phyloP scores from a whole-genome alignment of 495 filamentous ascomycete species.

The Penicillium canescens region DNA sequence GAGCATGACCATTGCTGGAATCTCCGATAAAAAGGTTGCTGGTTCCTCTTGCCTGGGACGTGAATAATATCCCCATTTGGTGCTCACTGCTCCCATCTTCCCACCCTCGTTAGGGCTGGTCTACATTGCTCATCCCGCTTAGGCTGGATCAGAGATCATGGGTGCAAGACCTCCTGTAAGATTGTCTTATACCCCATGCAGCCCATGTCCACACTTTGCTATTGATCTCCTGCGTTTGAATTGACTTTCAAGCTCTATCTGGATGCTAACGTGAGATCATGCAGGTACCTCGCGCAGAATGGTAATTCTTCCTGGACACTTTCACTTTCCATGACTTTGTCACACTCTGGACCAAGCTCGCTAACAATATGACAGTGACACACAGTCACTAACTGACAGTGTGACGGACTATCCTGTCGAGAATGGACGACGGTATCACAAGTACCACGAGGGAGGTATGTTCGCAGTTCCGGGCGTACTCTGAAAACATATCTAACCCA shows the following conservation, averaged over 20 bases:
- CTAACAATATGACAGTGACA: slow-evolving; percentile 36
- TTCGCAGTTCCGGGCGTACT: slow-evolving; percentile 2
- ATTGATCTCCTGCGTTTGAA: not conserved
- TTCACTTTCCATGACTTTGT: not conserved
- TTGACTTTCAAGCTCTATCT: not conserved
- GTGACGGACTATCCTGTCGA: slow-evolving; percentile 54
- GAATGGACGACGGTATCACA: slow-evolving; percentile 58
- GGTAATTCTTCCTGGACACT: slow-evolving; percentile 13
- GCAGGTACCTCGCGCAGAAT: slow-evolving; percentile 24
- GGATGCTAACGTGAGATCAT: slow-evolving; percentile 23
- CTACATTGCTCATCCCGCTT: slow-evolving; percentile 7
- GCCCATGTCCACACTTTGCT: not conserved
- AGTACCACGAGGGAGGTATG: slow-evolving; percentile 57
- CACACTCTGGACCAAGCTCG: not conserved
- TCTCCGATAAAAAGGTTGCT: not conserved
- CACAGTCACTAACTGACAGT: slow-evolving; percentile 52
- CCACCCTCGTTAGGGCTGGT: slow-evolving; percentile 14
- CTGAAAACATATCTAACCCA: slow-evolving; percentile 12
- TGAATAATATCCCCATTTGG: slow-evolving; percentile 4
- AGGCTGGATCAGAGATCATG: slow-evolving; percentile 17
- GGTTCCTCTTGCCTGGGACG: not conserved
- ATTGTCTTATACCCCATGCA: not conserved
- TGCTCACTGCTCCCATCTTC: not conserved
- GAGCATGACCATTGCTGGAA: not conserved
- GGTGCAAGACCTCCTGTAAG: slow-evolving; percentile 25